Conservation (phyloP, 768 basidiomycete genomes). For the Butyriboletus loyo region DNA sequence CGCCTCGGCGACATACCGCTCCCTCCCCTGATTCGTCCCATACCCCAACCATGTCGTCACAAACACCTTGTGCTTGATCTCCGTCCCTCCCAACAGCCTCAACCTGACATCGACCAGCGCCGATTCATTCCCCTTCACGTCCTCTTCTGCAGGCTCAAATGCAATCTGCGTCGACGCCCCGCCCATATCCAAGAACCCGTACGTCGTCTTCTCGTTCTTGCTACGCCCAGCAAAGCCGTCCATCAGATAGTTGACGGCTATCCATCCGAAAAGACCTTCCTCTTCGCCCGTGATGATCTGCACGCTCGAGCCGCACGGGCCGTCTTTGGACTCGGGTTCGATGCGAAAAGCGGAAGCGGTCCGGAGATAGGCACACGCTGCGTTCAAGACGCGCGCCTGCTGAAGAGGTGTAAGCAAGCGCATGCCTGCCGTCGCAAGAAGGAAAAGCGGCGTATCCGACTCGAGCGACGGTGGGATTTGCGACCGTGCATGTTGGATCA, state of each 20-base stretch:
- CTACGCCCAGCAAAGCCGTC: conserved; percentile 72
- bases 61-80: conserved; percentile 89
- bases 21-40: conserved; percentile 95
- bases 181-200: conserved; percentile 99
- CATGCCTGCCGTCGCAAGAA: conserved; percentile 98
- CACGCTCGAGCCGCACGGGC: conserved; percentile 90
- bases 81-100: conserved; percentile 77
- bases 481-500: conserved; percentile 77
- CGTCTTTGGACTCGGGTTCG: conserved; percentile 57
- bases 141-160: conserved; percentile 77
- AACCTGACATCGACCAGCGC: conserved; percentile 74
- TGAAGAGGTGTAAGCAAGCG: conserved; percentile 70
- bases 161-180: conserved; percentile 99
- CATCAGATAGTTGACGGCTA: conserved; percentile 98
- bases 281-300: conserved; percentile 97
- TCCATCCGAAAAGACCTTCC: conserved; percentile 98
- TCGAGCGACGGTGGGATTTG: conserved; percentile 87
- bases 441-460: conserved; percentile 82
- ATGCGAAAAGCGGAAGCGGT: conserved; percentile 77
- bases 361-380: conserved; percentile 75
- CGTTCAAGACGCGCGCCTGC: conserved; percentile 68
- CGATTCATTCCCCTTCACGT: conserved; percentile 50
- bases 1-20: conserved; percentile 78
- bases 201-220: conserved; percentile 67
- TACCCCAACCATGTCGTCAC: conserved; percentile 99